Evolutionary conservation across 1,284 basidiomycete genomes (phyloP), one percentile per base, ranked within the genome.

Genomic region (Cutaneotrichosporon cavernicola): DNA sequence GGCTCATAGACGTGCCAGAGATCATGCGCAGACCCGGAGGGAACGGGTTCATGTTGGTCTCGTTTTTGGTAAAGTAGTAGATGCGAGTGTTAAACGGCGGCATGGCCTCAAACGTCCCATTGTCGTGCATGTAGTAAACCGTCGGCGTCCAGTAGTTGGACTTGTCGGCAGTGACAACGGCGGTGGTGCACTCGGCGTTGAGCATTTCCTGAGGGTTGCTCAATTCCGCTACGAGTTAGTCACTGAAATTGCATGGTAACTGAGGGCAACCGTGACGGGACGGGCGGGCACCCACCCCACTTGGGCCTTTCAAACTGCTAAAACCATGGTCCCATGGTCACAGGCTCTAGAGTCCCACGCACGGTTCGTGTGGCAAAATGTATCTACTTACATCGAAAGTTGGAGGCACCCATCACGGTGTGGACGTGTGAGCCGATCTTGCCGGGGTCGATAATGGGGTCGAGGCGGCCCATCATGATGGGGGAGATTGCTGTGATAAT

Each of bases 401-500:
- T 72, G 46, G 72, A 74, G n/a, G 69, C 76, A 18, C 77, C 77
- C 14, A 74, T 55, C 47, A 79, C 73, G 52, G 75, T 74, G 66
- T 83, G 82, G 0, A 76, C 71, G 65, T 83, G 82, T 1, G 65
- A 63, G 4, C 75, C 73, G 26, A 79, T 62, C 5, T 21, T 65
- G 22, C 74, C 75, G 4, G 79, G 78, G 34, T 71, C 70, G 65
- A 82, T 75, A 66, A 83, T 81, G 1, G 82, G 79, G 64, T 83
- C 82, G 56, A 81, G 67, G 14, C 81, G 71, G 1, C 73, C 69
- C 56, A 82, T 63, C 0, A 72, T 65, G 9, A 73, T 63, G 13
- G 67, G 55, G n/a, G 70, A 50, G 76, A 82, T 82, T 61, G 76
- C 71, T 75, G 83, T 83, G 63, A 82, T 76, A 53, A 83, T 75